phyloP scores from a whole-genome alignment of 2,329 filamentous ascomycete species.

The Neurospora sp. region DNA sequence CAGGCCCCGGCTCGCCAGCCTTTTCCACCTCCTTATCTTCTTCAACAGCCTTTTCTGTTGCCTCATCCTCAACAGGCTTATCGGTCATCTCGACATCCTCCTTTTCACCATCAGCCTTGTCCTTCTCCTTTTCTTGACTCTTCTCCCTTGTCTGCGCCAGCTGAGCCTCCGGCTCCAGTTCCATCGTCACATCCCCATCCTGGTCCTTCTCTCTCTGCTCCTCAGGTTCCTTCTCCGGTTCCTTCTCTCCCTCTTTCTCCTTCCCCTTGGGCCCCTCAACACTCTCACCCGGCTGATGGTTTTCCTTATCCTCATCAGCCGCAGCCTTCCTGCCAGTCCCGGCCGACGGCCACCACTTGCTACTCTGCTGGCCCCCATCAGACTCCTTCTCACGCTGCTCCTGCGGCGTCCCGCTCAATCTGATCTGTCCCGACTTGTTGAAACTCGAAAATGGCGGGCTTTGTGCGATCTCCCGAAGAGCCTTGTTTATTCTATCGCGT shows the following conservation, averaged over 20 bases:
- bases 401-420: background rate
- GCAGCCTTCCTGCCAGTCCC: background rate
- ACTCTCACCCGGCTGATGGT: background rate
- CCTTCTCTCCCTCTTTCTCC: background rate
- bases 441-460: background rate
- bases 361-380: background rate
- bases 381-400: background rate
- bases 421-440: background rate
- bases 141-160: background rate
- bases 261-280: background rate
- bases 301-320: background rate
- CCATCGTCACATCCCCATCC: background rate
- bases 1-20: background rate
- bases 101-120: background rate
- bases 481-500: slow-evolving; percentile 46
- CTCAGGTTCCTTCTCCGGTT: background rate
- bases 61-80: background rate
- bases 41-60: background rate
- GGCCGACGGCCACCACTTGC: background rate
- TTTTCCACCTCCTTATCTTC: background rate
- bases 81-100: background rate
- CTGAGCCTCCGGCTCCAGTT: background rate
- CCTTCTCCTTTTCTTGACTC: background rate
- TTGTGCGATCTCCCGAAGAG: slow-evolving; percentile 38
- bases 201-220: background rate